Percentiles rank a stretch among this genome's conserved stretches.
These are phyloP conservation scores for Eutrema heterophyllum DNA, from an alignment of 345 rosid species.

Conservation along the genomic window DNA sequence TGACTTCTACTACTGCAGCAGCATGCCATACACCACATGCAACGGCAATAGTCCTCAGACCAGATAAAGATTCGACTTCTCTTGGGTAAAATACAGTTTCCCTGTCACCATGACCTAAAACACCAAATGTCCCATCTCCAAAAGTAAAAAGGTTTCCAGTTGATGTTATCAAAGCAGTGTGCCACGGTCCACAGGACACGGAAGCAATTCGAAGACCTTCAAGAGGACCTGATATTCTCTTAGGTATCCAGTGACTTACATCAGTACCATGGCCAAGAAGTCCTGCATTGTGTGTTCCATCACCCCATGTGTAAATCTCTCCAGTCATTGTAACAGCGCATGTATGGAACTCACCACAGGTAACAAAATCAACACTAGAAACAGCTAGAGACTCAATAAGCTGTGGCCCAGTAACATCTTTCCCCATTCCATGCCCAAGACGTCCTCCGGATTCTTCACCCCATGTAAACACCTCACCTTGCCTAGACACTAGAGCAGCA, in stretches of 20 bases:
- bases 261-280: constrained; percentile 89
- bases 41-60: constrained; percentile 75
- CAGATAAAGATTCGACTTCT: constrained; percentile 85
- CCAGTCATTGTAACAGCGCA: constrained; percentile 93
- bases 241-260: constrained; percentile 96
- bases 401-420: constrained; percentile 70
- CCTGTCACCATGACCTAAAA: constrained; percentile 82
- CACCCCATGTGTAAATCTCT: constrained; percentile 96
- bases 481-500: constrained; percentile 83
- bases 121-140: constrained; percentile 97
- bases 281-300: constrained; percentile 87
- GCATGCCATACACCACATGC: constrained; percentile 99
- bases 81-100: constrained; percentile 65
- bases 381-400: constrained; percentile 71
- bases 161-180: constrained; percentile 84
- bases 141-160: constrained; percentile 89
- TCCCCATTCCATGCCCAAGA: constrained; percentile 89
- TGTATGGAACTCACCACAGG: constrained; percentile 95
- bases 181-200: constrained; percentile 97
- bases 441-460: constrained; percentile 96
- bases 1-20: constrained; percentile 93
- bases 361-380: constrained; percentile 65
- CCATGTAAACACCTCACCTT: constrained; percentile 96
- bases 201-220: constrained; percentile 87
- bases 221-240: constrained; percentile 88